Base-by-base conservation (phyloP, 164 flowering plant species). In the Magnolia kwangsiensis region DNA sequence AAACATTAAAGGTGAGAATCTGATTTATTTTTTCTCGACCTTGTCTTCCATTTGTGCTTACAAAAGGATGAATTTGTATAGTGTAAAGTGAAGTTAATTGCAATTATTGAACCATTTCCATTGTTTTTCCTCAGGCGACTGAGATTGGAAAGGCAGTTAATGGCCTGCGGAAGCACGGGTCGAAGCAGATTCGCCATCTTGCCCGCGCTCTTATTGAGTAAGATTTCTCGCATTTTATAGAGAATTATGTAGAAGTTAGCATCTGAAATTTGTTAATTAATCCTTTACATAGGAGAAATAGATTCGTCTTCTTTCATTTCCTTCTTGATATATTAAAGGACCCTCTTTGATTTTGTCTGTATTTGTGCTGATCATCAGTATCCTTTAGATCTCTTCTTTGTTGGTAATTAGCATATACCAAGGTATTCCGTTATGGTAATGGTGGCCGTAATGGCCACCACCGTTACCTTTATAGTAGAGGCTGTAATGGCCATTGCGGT, bases 141-240 rank as follows among this genome's bases (percentile, higher is more conserved):
- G 94, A 89, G 83, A 94, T 96, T 80, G 99, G 99, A 65, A 96
- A 88, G 84, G 86, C 94, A 49, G 99, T 96, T 23, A 90, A 87
- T 80, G 74, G 73, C 29, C 68, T 96, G 7, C 80, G 91, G 55
- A 94, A 88, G 83, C 94, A 91, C 80, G 83, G 84, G 71, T 86
- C 92, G 50, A 84, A 84, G 84, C 77, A 88, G 72, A 88, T 91
- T 69, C 83, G 90, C 2, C 81, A 88, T 58, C 89, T 96, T 63
- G 87, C 90, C 0, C 82, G 83, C n/a, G 70, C 79, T 72, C 90
- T 96, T 27, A 84, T 94, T n/a, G 82, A 73, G 97, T 95, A 88
- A 31, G 93, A 59, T 68, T 68, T 81, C 20, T n/a, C 24, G 16
- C 8, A 51, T 21, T 29, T 74, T 45, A 50, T 1, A 63, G 31